These are phyloP conservation scores for Fraxinus albicans DNA, from an alignment of 305 asterid species.

Conservation along the genomic window DNA sequence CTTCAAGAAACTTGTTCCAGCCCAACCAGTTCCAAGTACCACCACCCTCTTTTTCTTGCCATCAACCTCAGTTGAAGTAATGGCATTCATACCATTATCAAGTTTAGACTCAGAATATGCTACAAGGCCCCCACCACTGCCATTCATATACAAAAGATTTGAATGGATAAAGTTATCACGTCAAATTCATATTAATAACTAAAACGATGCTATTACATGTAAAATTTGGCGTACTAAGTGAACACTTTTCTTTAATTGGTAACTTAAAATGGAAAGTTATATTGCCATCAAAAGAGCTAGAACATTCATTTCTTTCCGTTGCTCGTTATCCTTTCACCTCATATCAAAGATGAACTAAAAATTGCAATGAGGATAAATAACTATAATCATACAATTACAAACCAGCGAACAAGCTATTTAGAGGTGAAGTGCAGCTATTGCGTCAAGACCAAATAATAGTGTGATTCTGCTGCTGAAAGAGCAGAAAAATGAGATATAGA, in stretches of 20 bases:
- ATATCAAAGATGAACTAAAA: background rate
- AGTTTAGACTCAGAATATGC: constrained; percentile 39
- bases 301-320: background rate
- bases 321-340: background rate
- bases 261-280: background rate
- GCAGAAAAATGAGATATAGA: background rate
- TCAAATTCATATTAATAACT: background rate
- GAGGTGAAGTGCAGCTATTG: background rate
- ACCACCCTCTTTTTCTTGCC: constrained; percentile 46
- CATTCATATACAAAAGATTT: background rate
- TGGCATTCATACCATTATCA: constrained; percentile 15
- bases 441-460: background rate
- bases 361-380: background rate
- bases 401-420: background rate
- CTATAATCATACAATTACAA: background rate
- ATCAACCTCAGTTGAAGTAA: constrained; percentile 24
- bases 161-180: background rate
- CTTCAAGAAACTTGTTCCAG: constrained; percentile 87
- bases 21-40: constrained; percentile 99
- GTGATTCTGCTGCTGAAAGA: background rate
- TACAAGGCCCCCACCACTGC: constrained; percentile 50
- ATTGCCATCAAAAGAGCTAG: background rate
- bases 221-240: background rate
- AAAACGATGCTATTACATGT: background rate
- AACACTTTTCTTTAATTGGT: background rate